phyloP scores from a whole-genome alignment of 2,329 filamentous ascomycete genomes.

The Macrophomina tecta region DNA sequence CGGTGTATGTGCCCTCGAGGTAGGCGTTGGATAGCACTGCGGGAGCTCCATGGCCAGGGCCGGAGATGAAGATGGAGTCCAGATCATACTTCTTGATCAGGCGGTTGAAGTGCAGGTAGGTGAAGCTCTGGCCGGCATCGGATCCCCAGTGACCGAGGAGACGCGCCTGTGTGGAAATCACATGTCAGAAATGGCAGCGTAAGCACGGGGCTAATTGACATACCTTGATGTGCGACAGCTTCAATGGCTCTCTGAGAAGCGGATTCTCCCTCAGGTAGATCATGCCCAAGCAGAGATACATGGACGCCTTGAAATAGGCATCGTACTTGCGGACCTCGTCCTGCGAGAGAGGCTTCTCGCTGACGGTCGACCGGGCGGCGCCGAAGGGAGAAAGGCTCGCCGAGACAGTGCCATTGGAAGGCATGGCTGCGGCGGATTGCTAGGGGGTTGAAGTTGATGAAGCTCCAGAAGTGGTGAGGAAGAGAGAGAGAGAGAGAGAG shows the following conservation, averaged over 20 bases:
- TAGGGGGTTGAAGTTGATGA: background rate
- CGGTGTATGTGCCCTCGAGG: conserved; percentile 77
- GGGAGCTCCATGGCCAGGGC: conserved; percentile 78
- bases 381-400: conserved; percentile 70
- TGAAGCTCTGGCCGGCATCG: conserved; percentile 80
- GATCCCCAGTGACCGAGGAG: conserved; percentile 81
- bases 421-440: background rate
- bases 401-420: conserved; percentile 13
- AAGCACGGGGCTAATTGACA: background rate
- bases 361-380: conserved; percentile 68
- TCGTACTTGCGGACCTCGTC: conserved; percentile 73
- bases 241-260: conserved; percentile 71
- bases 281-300: conserved; percentile 81
- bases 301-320: conserved; percentile 74
- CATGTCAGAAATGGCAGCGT: background rate
- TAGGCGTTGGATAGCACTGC: conserved; percentile 78
- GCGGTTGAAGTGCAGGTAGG: conserved; percentile 82
- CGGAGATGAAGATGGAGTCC: conserved; percentile 74
- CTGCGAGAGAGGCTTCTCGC: conserved; percentile 64
- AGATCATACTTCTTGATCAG: conserved; percentile 81
- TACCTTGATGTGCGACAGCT: conserved; percentile 71
- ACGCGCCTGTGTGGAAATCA: conserved; percentile 52
- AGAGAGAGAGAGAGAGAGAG: background rate
- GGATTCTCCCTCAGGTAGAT: conserved; percentile 79
- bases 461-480: background rate